Percentiles rank a stretch among this genome's conserved stretches.
phyloP scores from a whole-genome alignment of 768 basidiomycete genomes.

The Tephrocybe sp. region DNA sequence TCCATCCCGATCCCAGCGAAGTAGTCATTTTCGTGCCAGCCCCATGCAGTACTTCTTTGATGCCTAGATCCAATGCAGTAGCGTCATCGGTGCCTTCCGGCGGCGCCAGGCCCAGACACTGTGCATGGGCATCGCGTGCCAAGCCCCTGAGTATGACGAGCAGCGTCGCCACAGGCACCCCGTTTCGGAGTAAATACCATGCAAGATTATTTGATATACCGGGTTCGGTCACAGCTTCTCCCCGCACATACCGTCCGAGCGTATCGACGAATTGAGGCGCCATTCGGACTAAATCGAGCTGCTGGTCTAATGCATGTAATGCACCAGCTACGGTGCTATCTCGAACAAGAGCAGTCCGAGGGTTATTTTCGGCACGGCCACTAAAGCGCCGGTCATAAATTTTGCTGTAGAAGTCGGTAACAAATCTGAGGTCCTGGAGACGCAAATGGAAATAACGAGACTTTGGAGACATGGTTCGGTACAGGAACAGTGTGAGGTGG shows the following conservation, averaged over 20 bases:
- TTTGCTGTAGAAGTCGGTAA: conserved; percentile 74
- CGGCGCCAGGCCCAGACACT: conserved; percentile 47
- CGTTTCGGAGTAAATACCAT: conserved; percentile 72
- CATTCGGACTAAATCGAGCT: conserved; percentile 47
- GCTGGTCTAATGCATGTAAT: conserved; percentile 59
- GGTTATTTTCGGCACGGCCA: conserved; percentile 65
- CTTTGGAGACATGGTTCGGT: conserved; percentile 58
- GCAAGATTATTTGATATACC: conserved; percentile 46
- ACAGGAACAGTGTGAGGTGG: conserved; percentile 70
- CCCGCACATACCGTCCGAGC: conserved; percentile 56
- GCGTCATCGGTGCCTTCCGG: conserved; percentile 52
- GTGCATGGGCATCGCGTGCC: conserved; percentile 60
- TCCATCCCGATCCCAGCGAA: conserved; percentile 71
- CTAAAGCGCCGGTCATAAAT: conserved; percentile 76
- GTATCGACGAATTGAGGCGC: conserved; percentile 40
- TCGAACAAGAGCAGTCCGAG: conserved; percentile 66
- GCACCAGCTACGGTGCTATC: conserved; percentile 71
- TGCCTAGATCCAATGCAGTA: conserved; percentile 44
- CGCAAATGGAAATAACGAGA: conserved; percentile 66
- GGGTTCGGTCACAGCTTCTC: conserved; percentile 39
- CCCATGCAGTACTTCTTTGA: conserved; percentile 83
- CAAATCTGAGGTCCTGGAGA: conserved; percentile 74
- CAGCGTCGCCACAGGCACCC: conserved; percentile 70
- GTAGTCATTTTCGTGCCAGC: conserved; percentile 83
- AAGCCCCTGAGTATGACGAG: conserved; percentile 60